Conservation (phyloP, 2,329 filamentous ascomycete genomes). For the Amylocarpus encephaloides region DNA sequence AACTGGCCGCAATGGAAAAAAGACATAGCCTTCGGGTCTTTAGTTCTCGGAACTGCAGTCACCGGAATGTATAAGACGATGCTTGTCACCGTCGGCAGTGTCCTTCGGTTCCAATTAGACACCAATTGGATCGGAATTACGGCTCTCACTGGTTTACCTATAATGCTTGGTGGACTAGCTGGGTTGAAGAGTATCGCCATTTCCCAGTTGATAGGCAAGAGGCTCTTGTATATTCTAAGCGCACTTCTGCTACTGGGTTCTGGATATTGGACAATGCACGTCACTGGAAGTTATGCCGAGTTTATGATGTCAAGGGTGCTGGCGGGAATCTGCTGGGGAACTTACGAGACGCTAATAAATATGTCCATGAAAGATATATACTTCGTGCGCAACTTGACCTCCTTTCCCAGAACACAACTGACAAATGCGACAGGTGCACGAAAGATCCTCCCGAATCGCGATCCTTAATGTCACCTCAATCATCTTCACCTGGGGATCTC, state of each 20-base stretch:
- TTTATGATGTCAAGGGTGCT: conserved; percentile 48
- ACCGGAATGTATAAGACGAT: conserved; percentile 49
- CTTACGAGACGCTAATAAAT: conserved; percentile 48
- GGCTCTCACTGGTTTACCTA: conserved; percentile 46
- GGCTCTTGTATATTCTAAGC: conserved; percentile 46
- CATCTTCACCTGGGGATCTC: conserved; percentile 46
- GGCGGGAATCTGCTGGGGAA: conserved; percentile 53
- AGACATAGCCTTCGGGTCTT: conserved; percentile 41
- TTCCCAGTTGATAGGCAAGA: conserved; percentile 45
- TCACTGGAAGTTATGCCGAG: conserved; percentile 36
- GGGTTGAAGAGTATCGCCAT: conserved; percentile 39
- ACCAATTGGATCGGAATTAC: conserved; percentile 43
- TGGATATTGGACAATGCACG: conserved; percentile 44
- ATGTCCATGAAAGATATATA: conserved; percentile 51
- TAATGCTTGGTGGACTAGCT: conserved; percentile 43
- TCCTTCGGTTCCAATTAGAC: conserved; percentile 38
- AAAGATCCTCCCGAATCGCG: conserved; percentile 41
- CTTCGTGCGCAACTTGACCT: conserved; percentile 39
- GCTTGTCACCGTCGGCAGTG: conserved; percentile 42
- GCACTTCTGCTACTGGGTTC: conserved; percentile 43
- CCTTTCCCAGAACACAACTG: conserved; percentile 11
- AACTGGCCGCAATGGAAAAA: conserved; percentile 53
- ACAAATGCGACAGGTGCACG: conserved; percentile 43
- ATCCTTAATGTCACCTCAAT: conserved; percentile 41
- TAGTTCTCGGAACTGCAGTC: conserved; percentile 43